Conservation (phyloP, 179 eudicot genomes). For the Silene vulgaris region DNA sequence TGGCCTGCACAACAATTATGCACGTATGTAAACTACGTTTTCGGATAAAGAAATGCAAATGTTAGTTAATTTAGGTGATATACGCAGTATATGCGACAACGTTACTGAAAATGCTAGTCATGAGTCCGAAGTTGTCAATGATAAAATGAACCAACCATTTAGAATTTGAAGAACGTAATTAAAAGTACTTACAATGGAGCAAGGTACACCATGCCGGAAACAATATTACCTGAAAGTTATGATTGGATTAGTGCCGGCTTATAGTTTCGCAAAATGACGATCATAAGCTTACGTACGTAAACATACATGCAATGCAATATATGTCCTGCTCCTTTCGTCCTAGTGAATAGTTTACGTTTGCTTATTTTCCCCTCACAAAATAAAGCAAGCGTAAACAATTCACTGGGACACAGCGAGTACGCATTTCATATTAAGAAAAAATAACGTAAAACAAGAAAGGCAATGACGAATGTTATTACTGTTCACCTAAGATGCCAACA, state of each 20-base stretch:
- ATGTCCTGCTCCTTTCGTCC: too few species aligned
- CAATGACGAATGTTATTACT: not conserved
- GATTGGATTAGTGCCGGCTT: too few species aligned
- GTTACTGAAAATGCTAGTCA: too few species aligned
- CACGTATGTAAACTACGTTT: not conserved
- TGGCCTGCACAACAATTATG: conserved; percentile 37
- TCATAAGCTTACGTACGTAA: not conserved
- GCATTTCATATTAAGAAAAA: not conserved
- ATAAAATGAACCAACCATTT: not conserved
- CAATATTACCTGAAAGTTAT: conserved; percentile 44
- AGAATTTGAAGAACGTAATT: not conserved
- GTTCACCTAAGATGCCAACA: conserved; percentile 32
- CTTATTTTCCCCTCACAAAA: too few species aligned
- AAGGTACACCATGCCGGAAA: conserved; percentile 73
- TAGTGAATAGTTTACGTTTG: too few species aligned
- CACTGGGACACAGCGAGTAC: too few species aligned
- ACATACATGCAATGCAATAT: not conserved
- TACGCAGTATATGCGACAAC: too few species aligned
- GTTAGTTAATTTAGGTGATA: too few species aligned
- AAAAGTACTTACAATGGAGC: conserved; percentile 61
- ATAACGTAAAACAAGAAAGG: not conserved
- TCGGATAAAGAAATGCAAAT: too few species aligned
- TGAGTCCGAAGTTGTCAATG: too few species aligned
- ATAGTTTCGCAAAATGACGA: too few species aligned
- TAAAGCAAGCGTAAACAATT: too few species aligned